Conservation (phyloP, 208 protist genomes). For the Porcisia hertigi region DNA sequence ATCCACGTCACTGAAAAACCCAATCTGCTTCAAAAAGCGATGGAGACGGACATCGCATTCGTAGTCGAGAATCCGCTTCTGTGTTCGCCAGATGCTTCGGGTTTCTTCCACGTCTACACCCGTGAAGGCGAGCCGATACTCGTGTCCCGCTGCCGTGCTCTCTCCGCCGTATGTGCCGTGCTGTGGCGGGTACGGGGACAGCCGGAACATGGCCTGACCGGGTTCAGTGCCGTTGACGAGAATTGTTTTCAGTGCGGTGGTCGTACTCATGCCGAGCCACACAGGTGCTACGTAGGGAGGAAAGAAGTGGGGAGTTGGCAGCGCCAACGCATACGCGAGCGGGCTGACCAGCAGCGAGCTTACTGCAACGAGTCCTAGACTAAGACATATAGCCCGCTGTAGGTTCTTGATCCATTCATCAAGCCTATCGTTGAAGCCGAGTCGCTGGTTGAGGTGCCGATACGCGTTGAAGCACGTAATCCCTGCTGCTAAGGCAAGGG, state of each 20-base stretch:
- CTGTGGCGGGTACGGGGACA: constrained; percentile 53
- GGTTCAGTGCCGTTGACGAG: constrained; percentile 61
- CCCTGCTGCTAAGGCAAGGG: constrained; percentile 50
- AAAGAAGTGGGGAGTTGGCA: constrained; percentile 43
- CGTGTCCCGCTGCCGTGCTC: constrained; percentile 70
- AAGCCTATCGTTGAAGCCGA: constrained; percentile 70
- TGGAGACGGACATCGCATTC: constrained; percentile 86
- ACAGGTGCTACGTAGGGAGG: constrained; percentile 70
- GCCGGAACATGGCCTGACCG: constrained; percentile 47
- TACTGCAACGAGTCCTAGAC: constrained; percentile 28
- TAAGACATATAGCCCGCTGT: constrained; percentile 17
- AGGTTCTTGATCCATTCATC: constrained; percentile 49
- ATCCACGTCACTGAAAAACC: constrained; percentile 65
- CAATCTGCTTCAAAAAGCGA: constrained; percentile 46
- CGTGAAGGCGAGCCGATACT: constrained; percentile 76
- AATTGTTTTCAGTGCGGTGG: constrained; percentile 48
- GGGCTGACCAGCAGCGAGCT: constrained; percentile 21
- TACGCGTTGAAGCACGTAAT: constrained; percentile 58
- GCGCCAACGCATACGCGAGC: constrained; percentile 15
- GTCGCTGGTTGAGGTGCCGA: constrained; percentile 55
- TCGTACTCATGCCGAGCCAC: constrained; percentile 72
- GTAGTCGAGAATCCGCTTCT: constrained; percentile 83
- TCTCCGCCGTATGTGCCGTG: constrained; percentile 69
- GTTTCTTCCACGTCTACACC: constrained; percentile 72
- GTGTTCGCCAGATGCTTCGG: constrained; percentile 67